phyloP scores from a whole-genome alignment of 1,139 yeast species.

The Geotrichum cucujoidarum region DNA sequence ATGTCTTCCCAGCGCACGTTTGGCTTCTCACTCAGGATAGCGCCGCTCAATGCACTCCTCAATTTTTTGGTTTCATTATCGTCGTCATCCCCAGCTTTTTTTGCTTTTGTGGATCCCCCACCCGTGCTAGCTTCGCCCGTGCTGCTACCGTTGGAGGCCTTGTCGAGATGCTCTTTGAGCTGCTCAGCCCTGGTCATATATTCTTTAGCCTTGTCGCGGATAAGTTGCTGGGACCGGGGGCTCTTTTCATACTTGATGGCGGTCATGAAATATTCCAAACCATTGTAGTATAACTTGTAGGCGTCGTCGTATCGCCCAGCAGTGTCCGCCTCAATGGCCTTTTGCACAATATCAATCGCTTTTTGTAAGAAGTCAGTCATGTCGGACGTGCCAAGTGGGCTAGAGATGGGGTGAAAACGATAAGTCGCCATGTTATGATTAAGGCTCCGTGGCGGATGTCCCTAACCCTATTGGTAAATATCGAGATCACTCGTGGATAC shows the following conservation, averaged over 20 bases:
- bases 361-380: conserved; percentile 82
- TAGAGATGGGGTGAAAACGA: not conserved
- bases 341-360: conserved; percentile 89
- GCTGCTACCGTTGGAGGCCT: conserved; percentile 42
- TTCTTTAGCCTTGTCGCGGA: conserved; percentile 84
- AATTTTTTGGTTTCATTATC: conserved; percentile 83
- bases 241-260: conserved; percentile 94
- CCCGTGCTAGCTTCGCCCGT: conserved; percentile 39
- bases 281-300: conserved; percentile 85
- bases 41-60: conserved; percentile 87
- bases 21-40: conserved; percentile 88
- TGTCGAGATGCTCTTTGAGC: conserved; percentile 81
- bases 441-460: not conserved
- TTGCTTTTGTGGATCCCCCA: conserved; percentile 54
- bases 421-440: not conserved
- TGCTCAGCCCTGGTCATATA: conserved; percentile 92
- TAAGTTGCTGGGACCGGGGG: conserved; percentile 79
- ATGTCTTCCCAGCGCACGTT: conserved; percentile 93
- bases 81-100: conserved; percentile 51
- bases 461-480: not conserved
- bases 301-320: conserved; percentile 92
- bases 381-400: not conserved
- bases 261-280: conserved; percentile 89
- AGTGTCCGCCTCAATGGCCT: conserved; percentile 92
- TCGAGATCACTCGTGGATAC: not conserved